These are phyloP conservation scores for rapeseed (Brassica napus) DNA, from an alignment of 345 rosid genomes.

Conservation along the genomic window DNA sequence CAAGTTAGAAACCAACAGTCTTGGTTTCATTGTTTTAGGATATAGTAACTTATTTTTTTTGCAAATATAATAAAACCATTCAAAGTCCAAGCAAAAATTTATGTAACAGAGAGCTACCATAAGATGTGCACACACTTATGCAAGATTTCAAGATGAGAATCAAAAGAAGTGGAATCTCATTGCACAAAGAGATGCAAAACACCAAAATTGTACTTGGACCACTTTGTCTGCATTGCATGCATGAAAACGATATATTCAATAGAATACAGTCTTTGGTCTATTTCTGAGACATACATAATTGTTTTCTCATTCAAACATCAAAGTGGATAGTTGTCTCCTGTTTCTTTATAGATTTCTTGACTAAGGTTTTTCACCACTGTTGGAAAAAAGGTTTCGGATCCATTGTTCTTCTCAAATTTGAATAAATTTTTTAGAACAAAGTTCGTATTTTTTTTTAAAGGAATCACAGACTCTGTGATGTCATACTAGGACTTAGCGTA, in stretches of 20 bases:
- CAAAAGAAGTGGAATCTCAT: constrained; percentile 30
- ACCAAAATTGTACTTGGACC: constrained; percentile 38
- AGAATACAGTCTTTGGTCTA: constrained; percentile 13
- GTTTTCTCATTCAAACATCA: constrained; percentile 13
- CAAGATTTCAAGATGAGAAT: constrained; percentile 4
- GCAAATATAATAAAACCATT: not conserved
- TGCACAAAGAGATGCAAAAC: constrained; percentile 36
- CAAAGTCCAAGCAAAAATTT: constrained; percentile 23
- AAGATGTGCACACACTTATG: constrained; percentile 9
- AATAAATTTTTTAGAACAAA: not conserved
- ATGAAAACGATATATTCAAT: constrained; percentile 23
- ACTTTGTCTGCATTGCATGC: constrained; percentile 20
- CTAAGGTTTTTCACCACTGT: constrained; percentile 22
- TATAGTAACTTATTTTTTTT: not conserved
- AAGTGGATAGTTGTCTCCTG: not conserved
- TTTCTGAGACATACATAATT: constrained; percentile 13
- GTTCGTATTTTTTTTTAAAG: not conserved
- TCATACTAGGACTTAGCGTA: not conserved
- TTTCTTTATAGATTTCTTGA: constrained; percentile 11
- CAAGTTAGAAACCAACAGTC: not conserved
- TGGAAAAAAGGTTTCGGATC: not conserved
- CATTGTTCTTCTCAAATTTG: not conserved
- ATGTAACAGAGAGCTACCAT: constrained; percentile 9
- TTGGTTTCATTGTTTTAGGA: not conserved
- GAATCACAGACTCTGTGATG: not conserved